Conservation (phyloP, 2,329 filamentous ascomycete species). For the Xylariaceae sp. region DNA sequence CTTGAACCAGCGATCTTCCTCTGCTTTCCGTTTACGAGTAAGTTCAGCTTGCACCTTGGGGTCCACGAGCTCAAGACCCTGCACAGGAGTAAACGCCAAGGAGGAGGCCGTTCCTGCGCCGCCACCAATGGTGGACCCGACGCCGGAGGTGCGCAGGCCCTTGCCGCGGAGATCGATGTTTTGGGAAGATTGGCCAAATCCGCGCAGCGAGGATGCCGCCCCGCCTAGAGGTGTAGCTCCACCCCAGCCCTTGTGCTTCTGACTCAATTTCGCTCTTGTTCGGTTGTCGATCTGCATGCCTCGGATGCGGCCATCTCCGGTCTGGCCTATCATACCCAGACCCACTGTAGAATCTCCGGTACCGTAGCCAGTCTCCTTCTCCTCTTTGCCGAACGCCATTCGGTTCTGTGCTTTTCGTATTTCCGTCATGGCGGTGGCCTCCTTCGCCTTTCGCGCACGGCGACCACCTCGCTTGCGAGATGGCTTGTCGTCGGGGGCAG, state of each 20-base stretch:
- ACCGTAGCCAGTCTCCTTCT: slow-evolving; percentile 88
- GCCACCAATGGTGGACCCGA: slow-evolving; percentile 63
- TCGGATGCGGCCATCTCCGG: slow-evolving; percentile 83
- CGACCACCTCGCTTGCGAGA: slow-evolving; percentile 87
- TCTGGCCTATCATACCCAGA: slow-evolving; percentile 89
- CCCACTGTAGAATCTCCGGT: slow-evolving; percentile 79
- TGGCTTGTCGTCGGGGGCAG: slow-evolving; percentile 92
- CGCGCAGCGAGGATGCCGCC: slow-evolving; percentile 74
- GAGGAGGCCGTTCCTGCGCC: slow-evolving; percentile 74
- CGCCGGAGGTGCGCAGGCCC: slow-evolving; percentile 75
- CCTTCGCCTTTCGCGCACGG: slow-evolving; percentile 88
- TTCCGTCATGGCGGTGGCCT: slow-evolving; percentile 94
- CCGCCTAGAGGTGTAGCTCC: slow-evolving; percentile 59
- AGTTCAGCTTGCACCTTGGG: slow-evolving; percentile 86
- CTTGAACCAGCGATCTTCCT: slow-evolving; percentile 95
- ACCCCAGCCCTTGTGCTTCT: slow-evolving; percentile 96
- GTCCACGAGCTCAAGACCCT: slow-evolving; percentile 91
- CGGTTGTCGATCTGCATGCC: slow-evolving; percentile 86
- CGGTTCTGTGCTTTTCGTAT: slow-evolving; percentile 93
- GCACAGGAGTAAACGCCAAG: slow-evolving; percentile 88
- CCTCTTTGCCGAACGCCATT: slow-evolving; percentile 92
- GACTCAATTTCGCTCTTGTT: slow-evolving; percentile 86
- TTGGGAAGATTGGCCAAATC: slow-evolving; percentile 62
- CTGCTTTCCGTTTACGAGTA: slow-evolving; percentile 83
- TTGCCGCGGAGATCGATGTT: slow-evolving; percentile 69